Conservation (phyloP, 2,329 filamentous ascomycete species). For the Sarocladium strictum region DNA sequence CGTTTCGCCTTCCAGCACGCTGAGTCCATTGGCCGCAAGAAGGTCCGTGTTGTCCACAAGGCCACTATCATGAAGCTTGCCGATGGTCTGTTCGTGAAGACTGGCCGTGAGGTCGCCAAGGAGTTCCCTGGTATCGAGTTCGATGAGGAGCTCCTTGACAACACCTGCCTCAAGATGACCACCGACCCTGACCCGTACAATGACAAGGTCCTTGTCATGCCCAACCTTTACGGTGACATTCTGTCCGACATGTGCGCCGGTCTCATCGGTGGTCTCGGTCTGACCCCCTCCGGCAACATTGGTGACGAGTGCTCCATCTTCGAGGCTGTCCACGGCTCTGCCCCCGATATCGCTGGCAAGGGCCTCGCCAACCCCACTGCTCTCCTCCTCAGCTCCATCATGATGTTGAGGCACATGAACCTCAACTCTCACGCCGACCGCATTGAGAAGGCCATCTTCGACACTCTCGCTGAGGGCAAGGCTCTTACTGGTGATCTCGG, state of each 20-base stretch:
- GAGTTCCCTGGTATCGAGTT: conserved; percentile 96
- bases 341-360: conserved; percentile 94
- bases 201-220: conserved; percentile 97
- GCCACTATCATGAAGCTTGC: conserved; percentile 99
- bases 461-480: conserved; percentile 94
- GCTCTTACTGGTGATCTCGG: conserved; percentile 91
- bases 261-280: conserved; percentile 93
- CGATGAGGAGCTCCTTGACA: conserved; percentile 96
- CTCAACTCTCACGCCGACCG: conserved; percentile 74
- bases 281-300: conserved; percentile 97
- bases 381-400: conserved; percentile 90
- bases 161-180: conserved; percentile 98
- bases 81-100: conserved; percentile 94
- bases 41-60: conserved; percentile 98
- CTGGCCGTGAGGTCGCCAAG: conserved; percentile 79
- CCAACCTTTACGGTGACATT: conserved; percentile 99
- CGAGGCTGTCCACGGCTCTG: conserved; percentile 97
- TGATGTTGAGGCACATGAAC: conserved; percentile 99
- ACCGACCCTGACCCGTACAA: conserved; percentile 95
- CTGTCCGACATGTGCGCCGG: conserved; percentile 99
- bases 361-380: conserved; percentile 95
- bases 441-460: conserved; percentile 94
- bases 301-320: conserved; percentile 99
- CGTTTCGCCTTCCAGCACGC: conserved; percentile 99
- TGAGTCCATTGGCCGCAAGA: conserved; percentile 84